Base-by-base conservation (phyloP, 768 basidiomycete species). In the Tephrocybe sp. region DNA sequence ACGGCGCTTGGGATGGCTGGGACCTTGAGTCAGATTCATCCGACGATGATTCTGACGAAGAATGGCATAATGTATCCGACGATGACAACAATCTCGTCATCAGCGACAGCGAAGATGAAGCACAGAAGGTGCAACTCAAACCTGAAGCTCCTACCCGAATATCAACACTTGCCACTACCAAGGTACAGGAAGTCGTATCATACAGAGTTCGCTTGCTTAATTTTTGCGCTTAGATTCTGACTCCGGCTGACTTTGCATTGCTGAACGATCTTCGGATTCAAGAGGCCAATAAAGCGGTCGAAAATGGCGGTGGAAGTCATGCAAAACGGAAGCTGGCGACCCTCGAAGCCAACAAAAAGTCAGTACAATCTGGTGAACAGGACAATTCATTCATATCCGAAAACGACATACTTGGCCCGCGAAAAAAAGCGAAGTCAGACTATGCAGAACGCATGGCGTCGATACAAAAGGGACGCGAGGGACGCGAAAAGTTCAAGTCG, bases 361-460 rank as follows among this genome's bases (percentile, higher is more conserved):
- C 72, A 2, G 63, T 72, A 21, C 66, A 77, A 31, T 73, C 64
- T 4, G 74, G 72, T 31, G 71, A 78, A 31, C 62, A 72, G 1
- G 72, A 79, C 21, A 77, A 81, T 35, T 62, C 71, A 13, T 92
- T 95, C 70, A 76, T 98, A 44, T 91, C 89, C 12, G 96, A 98
- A 62, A 80, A 79, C 53, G 93, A 95, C 60, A 98, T 99, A 54
- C 75, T 98, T 9, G 96, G 97, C 1, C 91, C 92, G 12, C 83
- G 90, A 47, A 98, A 98, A 72, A 96, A 94, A 73, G 76, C 79
- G 27, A 99, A 98, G 69, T 83, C 91, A 1, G 87, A 90, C 64
- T 98, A 98, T 65, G 91, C 90, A 47, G 95, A 95, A 61, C 87
- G 96, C 16, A 80, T 98, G 69, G 95, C 89, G 4, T 88, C 86